Conservation (phyloP, 192 early-diverging fungal species). For the Mortierella alpina region DNA sequence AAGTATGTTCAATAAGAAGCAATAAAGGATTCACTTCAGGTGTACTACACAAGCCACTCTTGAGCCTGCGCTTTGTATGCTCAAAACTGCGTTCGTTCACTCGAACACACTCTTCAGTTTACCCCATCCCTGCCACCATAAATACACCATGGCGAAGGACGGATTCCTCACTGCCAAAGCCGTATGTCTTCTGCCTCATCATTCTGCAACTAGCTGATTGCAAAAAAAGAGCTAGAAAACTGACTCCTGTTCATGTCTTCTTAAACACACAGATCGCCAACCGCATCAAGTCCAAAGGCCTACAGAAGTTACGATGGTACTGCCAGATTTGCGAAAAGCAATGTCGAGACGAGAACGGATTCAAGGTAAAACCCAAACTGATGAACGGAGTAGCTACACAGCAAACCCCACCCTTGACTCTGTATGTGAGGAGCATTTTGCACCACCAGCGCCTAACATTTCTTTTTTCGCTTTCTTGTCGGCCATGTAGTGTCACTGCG, state of each 20-base stretch:
- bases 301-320: conserved; percentile 90
- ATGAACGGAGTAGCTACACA: not conserved
- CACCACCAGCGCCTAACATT: not conserved
- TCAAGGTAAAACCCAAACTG: conserved; percentile 67
- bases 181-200: conserved; percentile 13
- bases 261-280: conserved; percentile 70
- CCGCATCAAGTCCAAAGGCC: conserved; percentile 91
- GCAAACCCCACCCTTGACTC: not conserved
- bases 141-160: conserved; percentile 69
- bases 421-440: not conserved
- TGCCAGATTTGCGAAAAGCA: conserved; percentile 94
- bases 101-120: not conserved
- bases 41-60: too few species aligned
- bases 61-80: not conserved
- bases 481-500: conserved; percentile 74
- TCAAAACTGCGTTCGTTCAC: not conserved
- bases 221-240: not conserved
- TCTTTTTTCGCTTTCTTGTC: not conserved
- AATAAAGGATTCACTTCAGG: too few species aligned
- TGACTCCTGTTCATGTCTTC: not conserved
- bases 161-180: conserved; percentile 86
- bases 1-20: conserved; percentile 91
- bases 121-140: not conserved
- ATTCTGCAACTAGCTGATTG: not conserved
- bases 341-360: conserved; percentile 95